Conservation (phyloP, 352 stramenopile species). For the Phytopythium vexans region DNA sequence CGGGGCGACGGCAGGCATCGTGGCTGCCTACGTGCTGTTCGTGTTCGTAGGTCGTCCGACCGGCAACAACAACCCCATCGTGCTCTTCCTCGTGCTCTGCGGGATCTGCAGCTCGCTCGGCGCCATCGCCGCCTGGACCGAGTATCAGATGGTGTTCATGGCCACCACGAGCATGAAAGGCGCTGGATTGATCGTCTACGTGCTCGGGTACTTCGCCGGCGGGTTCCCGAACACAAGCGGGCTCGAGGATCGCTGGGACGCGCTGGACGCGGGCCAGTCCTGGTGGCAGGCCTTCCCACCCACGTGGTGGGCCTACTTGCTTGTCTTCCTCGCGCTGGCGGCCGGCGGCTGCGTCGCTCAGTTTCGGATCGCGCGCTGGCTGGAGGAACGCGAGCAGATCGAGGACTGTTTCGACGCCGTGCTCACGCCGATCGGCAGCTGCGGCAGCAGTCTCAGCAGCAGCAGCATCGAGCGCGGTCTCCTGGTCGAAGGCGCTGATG, state of each 20-base stretch:
- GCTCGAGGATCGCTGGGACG: constrained; percentile 3
- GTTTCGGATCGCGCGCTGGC: not conserved
- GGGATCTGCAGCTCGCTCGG: not conserved
- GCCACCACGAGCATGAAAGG: constrained; percentile 4
- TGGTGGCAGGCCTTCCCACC: constrained; percentile 1
- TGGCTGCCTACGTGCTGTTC: constrained; percentile 6
- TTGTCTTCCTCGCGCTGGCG: not conserved
- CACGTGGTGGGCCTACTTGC: constrained; percentile 1
- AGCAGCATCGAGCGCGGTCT: no score
- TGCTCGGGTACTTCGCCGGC: constrained; percentile 2
- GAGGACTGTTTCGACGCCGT: not conserved
- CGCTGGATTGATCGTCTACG: constrained; percentile 1
- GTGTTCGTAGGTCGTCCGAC: constrained; percentile 1
- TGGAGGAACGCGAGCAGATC: not conserved
- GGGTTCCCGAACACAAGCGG: constrained; percentile 2
- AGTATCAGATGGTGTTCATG: not conserved
- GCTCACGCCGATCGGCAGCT: constrained; percentile 2
- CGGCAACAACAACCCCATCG: constrained; percentile 1
- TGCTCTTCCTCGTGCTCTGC: constrained; percentile 5
- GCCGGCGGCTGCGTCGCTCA: not conserved
- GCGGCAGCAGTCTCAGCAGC: not conserved
- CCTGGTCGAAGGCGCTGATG: no score
- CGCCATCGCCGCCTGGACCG: constrained; percentile 1
- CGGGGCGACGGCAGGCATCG: not conserved
- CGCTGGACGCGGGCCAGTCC: not conserved